Percentiles rank a stretch among this genome's conserved stretches.
Conservation (phyloP, 2,329 filamentous ascomycete genomes). For the Fusarium fujikuroi region DNA sequence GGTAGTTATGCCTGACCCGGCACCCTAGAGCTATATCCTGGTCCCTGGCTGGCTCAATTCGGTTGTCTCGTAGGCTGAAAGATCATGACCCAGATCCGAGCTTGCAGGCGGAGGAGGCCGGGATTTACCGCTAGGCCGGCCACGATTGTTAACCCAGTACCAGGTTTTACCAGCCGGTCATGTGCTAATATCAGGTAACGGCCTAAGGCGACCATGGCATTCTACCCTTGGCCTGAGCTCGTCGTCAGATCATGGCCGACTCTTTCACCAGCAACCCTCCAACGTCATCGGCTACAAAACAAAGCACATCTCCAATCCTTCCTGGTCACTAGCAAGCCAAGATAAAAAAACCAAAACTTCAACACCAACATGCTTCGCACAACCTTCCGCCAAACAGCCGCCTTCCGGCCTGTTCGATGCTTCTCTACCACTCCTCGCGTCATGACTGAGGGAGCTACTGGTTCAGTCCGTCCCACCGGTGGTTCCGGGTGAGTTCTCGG, state of each 20-base stretch:
- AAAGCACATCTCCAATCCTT: constrained; percentile 23
- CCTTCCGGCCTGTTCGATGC: constrained; percentile 65
- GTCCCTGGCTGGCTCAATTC: constrained; percentile 22
- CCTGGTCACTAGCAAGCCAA: constrained; percentile 18
- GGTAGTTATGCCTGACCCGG: constrained; percentile 4
- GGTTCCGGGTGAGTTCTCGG: constrained; percentile 61
- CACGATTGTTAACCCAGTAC: constrained; percentile 32
- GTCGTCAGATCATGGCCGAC: constrained; percentile 43
- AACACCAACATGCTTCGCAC: constrained; percentile 72
- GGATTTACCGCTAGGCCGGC: constrained; percentile 39
- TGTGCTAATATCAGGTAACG: not conserved
- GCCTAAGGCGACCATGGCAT: constrained; percentile 10
- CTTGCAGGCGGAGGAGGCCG: constrained; percentile 31
- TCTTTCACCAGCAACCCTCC: constrained; percentile 31
- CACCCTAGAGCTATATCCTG: constrained; percentile 20
- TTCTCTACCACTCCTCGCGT: constrained; percentile 72
- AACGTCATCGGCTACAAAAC: constrained; percentile 45
- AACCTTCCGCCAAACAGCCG: constrained; percentile 65
- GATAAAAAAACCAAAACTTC: constrained; percentile 6
- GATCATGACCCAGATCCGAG: constrained; percentile 30
- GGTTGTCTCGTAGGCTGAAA: constrained; percentile 31
- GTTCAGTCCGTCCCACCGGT: constrained; percentile 65
- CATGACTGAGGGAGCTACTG: constrained; percentile 78
- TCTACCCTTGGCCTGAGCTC: constrained; percentile 8
- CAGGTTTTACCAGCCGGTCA: not conserved